Conservation (phyloP, 73 alveolate genomes). For the Tetrahymena thermophila region DNA sequence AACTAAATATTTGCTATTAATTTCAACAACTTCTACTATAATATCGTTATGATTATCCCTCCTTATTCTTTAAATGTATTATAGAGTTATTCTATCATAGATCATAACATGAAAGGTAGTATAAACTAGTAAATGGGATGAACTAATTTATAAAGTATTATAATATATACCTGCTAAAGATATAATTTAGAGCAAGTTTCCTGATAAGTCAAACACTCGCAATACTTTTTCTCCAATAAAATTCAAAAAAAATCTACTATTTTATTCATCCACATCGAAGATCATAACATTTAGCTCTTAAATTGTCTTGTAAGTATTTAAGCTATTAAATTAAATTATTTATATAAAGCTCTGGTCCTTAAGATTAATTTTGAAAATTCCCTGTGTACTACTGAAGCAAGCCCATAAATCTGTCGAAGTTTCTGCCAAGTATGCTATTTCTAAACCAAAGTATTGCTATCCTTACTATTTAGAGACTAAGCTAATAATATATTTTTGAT, state of each 20-base stretch:
- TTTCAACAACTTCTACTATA: neutral
- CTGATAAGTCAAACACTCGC: neutral
- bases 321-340: neutral
- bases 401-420: neutral
- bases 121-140: neutral
- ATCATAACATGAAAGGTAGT: neutral
- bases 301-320: neutral
- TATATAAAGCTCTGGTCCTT: neutral
- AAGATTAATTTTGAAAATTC: neutral
- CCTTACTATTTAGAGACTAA: neutral
- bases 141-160: neutral
- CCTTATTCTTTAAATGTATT: neutral
- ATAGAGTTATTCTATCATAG: neutral
- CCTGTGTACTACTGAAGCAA: neutral
- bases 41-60: neutral
- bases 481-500: neutral
- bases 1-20: neutral
- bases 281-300: neutral
- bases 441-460: neutral
- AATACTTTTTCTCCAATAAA: neutral
- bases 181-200: neutral
- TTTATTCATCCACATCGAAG: neutral
- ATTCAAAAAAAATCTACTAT: neutral
- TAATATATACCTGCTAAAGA: neutral
- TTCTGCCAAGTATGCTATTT: neutral